Percentiles rank a stretch among this genome's conserved stretches.
These are phyloP conservation scores for Eucalyptus erythrocorys DNA, from an alignment of 345 rosid species.

Conservation along the genomic window DNA sequence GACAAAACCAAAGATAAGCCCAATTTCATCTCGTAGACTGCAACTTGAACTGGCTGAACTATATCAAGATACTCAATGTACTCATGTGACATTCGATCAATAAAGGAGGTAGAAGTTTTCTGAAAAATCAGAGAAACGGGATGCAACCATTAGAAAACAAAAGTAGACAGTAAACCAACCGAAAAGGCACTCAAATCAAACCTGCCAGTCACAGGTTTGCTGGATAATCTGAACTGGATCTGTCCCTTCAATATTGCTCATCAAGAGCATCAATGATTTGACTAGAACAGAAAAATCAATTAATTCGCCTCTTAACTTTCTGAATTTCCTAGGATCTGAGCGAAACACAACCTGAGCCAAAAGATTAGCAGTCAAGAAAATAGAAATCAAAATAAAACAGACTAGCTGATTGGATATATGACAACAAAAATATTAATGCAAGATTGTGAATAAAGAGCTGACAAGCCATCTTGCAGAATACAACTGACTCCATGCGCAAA, in stretches of 20 bases:
- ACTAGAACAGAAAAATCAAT: conserved; percentile 46
- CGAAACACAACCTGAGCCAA: conserved; percentile 67
- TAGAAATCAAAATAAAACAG: background rate
- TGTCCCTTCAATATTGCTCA: conserved; percentile 17
- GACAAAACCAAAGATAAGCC: conserved; percentile 62
- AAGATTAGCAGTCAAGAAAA: background rate
- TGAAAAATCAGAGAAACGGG: conserved; percentile 18
- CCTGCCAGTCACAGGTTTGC: conserved; percentile 81
- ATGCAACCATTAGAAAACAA: background rate
- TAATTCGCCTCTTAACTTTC: conserved; percentile 48
- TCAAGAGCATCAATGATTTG: conserved; percentile 23
- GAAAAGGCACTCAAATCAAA: conserved; percentile 1
- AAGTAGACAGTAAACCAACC: background rate
- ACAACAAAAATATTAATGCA: background rate
- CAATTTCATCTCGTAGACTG: conserved; percentile 81
- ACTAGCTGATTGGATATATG: background rate
- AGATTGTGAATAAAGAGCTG: background rate
- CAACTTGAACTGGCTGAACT: conserved; percentile 86
- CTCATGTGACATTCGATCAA: conserved; percentile 47
- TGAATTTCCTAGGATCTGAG: conserved; percentile 50
- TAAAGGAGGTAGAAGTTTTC: conserved; percentile 63
- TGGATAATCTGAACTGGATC: conserved; percentile 40
- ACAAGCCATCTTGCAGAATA: background rate
- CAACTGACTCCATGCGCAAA: background rate
- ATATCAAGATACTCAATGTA: conserved; percentile 61